Conservation (phyloP, 768 basidiomycete genomes). For the Mycena kentingensis region DNA sequence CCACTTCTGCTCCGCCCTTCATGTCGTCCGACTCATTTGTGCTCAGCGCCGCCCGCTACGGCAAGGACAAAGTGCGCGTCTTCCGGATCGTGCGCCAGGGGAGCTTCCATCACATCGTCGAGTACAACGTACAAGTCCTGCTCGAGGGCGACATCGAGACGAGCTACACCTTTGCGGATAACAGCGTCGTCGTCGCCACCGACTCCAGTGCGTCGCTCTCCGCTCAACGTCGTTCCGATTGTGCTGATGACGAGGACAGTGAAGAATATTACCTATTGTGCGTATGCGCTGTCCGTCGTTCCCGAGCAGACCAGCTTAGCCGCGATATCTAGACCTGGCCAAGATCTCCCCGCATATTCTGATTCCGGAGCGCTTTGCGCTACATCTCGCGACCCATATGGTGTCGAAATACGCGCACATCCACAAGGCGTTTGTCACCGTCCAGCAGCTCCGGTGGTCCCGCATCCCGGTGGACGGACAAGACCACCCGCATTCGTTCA, state of each 20-base stretch:
- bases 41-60: conserved; percentile 65
- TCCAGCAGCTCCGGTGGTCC: conserved; percentile 84
- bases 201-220: conserved; percentile 77
- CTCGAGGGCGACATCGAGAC: conserved; percentile 83
- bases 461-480: conserved; percentile 61
- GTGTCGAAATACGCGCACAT: conserved; percentile 81
- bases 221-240: not conserved
- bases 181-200: conserved; percentile 85
- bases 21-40: conserved; percentile 15
- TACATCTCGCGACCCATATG: conserved; percentile 84
- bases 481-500: conserved; percentile 78
- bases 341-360: conserved; percentile 90
- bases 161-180: conserved; percentile 88
- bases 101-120: conserved; percentile 71
- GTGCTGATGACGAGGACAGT: conserved; percentile 37
- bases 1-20: not conserved
- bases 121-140: conserved; percentile 80
- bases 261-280: conserved; percentile 70
- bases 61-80: conserved; percentile 88
- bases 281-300: conserved; percentile 6
- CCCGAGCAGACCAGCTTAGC: not conserved
- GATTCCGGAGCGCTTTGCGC: conserved; percentile 79
- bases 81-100: conserved; percentile 78
- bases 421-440: conserved; percentile 63
- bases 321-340: conserved; percentile 63